Evolutionary conservation across 352 stramenopile species (phyloP).

Genomic region (Plasmopara viticola): DNA sequence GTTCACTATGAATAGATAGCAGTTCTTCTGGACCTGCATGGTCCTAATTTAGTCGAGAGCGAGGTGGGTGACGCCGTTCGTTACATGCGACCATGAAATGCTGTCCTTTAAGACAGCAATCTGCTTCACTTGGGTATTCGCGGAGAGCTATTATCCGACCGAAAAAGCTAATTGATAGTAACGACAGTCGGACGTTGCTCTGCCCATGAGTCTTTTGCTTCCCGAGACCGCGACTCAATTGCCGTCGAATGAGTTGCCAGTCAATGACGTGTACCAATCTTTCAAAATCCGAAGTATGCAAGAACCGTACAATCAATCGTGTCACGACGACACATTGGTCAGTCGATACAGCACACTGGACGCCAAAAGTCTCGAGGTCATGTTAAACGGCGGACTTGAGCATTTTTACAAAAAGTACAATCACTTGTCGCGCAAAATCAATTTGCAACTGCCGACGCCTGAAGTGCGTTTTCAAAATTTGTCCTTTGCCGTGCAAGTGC

Average conservation of each 20-base stretch:
- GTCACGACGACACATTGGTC: constrained; percentile 16
- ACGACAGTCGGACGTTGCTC: background rate
- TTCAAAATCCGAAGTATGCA: constrained; percentile 64
- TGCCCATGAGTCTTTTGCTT: constrained; percentile 59
- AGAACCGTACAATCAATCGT: constrained; percentile 61
- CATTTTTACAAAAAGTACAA: constrained; percentile 83
- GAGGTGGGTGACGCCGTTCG: constrained; percentile 1
- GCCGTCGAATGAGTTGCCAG: constrained; percentile 37
- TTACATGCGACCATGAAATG: constrained; percentile 4
- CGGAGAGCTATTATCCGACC: background rate
- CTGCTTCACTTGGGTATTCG: background rate
- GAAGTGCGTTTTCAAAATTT: constrained; percentile 78
- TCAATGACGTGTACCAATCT: constrained; percentile 41
- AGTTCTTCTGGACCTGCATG: no score
- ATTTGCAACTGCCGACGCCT: constrained; percentile 24
- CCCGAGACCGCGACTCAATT: constrained; percentile 57
- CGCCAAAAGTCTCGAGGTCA: constrained; percentile 59
- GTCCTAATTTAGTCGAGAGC: no score
- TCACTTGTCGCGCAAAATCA: constrained; percentile 61
- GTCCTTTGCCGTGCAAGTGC: constrained; percentile 59
- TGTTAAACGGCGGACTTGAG: constrained; percentile 57
- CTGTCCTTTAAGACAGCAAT: background rate
- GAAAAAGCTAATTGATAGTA: background rate
- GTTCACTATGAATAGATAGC: no score
- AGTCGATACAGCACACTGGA: constrained; percentile 38